Conservation (phyloP, 2,329 filamentous ascomycete genomes). For the Trichoderma sp. region DNA sequence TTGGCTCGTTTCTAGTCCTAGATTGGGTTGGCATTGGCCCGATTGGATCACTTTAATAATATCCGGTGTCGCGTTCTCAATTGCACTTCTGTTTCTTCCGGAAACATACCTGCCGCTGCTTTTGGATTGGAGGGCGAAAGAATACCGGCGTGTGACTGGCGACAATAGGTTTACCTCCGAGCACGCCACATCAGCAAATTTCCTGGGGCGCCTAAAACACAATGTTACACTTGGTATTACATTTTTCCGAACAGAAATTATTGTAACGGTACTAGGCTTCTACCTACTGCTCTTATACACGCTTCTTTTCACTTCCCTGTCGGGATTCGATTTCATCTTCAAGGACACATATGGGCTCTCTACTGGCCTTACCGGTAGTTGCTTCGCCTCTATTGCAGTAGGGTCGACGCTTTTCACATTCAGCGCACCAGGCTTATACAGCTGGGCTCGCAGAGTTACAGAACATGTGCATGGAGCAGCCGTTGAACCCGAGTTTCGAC, state of each 20-base stretch:
- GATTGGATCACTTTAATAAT: conserved; percentile 2
- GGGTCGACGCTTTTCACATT: conserved; percentile 40
- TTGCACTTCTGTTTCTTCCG: neutral
- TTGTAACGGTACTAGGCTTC: conserved; percentile 45
- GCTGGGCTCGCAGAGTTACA: conserved; percentile 43
- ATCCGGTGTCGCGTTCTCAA: neutral
- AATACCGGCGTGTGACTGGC: neutral
- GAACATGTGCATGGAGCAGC: conserved; percentile 38
- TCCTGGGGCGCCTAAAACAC: neutral
- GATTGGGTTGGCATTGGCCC: neutral
- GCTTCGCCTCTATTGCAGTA: conserved; percentile 45
- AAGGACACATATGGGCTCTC: conserved; percentile 46
- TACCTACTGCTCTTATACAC: conserved; percentile 49
- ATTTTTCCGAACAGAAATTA: conserved; percentile 23
- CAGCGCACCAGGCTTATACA: conserved; percentile 46
- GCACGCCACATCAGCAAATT: neutral
- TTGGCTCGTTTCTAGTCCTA: neutral
- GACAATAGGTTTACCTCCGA: neutral
- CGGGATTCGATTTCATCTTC: conserved; percentile 53
- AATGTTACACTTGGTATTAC: neutral
- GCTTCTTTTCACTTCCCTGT: conserved; percentile 46
- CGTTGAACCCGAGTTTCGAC: conserved; percentile 51
- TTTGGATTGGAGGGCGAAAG: neutral
- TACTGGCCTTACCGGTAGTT: conserved; percentile 43
- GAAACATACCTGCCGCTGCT: neutral